Conservation (phyloP, 2,329 filamentous ascomycete species). For the Thielaviopsis cerberus region DNA sequence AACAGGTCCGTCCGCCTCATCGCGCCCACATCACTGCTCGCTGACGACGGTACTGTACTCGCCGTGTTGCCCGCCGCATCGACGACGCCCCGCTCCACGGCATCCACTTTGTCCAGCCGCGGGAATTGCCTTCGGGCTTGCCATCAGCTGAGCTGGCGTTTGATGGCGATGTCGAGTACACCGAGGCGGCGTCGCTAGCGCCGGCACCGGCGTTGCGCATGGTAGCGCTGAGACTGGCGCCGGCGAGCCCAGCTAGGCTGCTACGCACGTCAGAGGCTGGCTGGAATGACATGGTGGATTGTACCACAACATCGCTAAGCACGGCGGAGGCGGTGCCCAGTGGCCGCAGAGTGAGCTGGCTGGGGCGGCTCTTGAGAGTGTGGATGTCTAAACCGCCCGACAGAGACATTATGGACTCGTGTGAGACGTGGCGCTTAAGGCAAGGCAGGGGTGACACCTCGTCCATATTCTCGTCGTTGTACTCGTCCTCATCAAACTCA, state of each 20-base stretch:
- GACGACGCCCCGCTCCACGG: constrained; percentile 8
- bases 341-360: constrained; percentile 46
- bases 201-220: background rate
- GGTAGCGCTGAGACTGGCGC: background rate
- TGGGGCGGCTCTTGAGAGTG: constrained; percentile 55
- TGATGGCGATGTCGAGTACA: constrained; percentile 6
- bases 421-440: constrained; percentile 52
- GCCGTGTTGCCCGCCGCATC: background rate
- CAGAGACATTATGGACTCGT: constrained; percentile 78
- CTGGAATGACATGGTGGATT: constrained; percentile 30
- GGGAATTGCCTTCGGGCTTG: background rate
- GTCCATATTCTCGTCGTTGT: constrained; percentile 18
- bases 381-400: constrained; percentile 81
- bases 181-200: constrained; percentile 1
- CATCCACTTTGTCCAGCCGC: constrained; percentile 9
- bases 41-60: background rate
- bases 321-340: constrained; percentile 37
- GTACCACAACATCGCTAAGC: constrained; percentile 39
- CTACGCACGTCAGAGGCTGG: constrained; percentile 8
- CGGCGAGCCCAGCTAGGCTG: constrained; percentile 6
- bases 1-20: too few relatives aligned
- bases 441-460: constrained; percentile 23
- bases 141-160: background rate
- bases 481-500: constrained; percentile 14
- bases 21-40: background rate